Evolutionary conservation across 2,329 filamentous ascomycete genomes (phyloP).

Genomic region (Nigrospora sphaerica): DNA sequence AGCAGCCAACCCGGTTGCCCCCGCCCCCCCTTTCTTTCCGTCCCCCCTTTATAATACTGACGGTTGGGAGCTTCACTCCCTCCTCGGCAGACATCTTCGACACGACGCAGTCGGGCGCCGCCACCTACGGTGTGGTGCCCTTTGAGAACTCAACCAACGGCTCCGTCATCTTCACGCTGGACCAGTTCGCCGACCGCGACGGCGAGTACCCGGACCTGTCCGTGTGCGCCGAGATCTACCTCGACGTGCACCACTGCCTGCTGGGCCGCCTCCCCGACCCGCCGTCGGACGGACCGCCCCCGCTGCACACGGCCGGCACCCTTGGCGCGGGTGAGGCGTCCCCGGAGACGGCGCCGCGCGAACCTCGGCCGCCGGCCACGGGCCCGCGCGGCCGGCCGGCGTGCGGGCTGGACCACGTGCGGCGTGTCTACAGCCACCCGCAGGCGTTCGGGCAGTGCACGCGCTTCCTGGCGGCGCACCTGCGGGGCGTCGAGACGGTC

Average conservation of each 20-base stretch:
- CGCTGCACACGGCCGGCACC: background rate
- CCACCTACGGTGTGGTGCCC: conserved; percentile 74
- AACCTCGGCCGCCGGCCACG: conserved; percentile 12
- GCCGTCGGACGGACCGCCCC: background rate
- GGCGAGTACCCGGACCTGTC: conserved; percentile 58
- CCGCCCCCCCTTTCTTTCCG: too few species aligned
- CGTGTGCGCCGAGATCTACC: conserved; percentile 78
- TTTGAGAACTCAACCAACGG: conserved; percentile 97
- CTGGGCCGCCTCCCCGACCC: conserved; percentile 34
- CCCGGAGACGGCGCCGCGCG: background rate
- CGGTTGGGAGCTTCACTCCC: background rate
- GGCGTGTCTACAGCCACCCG: conserved; percentile 82
- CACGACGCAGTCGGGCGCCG: conserved; percentile 60
- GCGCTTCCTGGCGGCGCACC: conserved; percentile 60
- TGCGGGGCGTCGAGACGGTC: conserved; percentile 69
- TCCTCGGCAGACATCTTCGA: conserved; percentile 65
- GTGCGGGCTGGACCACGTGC: conserved; percentile 52
- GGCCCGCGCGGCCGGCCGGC: conserved; percentile 41
- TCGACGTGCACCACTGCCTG: conserved; percentile 83
- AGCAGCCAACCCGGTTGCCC: background rate
- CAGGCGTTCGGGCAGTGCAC: conserved; percentile 94
- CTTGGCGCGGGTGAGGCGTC: background rate
- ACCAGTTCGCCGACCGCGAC: conserved; percentile 74
- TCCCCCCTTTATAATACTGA: too few species aligned
- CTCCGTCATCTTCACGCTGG: conserved; percentile 81